Evolutionary conservation across 139 green algal species (phyloP).

Genomic region (Astrephomene gubernaculifera): DNA sequence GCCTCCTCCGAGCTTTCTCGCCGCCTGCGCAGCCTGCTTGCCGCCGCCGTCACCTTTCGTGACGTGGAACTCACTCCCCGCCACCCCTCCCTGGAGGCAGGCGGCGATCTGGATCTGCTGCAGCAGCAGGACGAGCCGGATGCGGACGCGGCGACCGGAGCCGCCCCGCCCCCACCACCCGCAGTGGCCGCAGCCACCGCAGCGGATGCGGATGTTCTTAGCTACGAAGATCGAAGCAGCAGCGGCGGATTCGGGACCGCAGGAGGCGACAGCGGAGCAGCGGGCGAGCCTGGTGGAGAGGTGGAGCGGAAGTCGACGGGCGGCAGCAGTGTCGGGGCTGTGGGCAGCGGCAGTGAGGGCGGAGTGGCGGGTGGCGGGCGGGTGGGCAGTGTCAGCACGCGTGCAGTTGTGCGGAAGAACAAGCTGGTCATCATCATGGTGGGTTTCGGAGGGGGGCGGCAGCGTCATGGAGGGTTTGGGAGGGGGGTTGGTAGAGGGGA

Average conservation of each 20-base stretch:
- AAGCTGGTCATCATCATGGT: slow-evolving; percentile 87
- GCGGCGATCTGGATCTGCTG: neutral
- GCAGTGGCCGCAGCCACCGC: too few species aligned
- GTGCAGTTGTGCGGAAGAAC: slow-evolving; percentile 54
- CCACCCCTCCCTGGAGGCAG: neutral
- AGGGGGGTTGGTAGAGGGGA: neutral
- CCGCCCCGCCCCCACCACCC: too few species aligned
- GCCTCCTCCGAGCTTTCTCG: neutral
- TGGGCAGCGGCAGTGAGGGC: neutral
- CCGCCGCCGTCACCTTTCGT: slow-evolving; percentile 22
- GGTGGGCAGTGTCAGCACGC: too few species aligned
- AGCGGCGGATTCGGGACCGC: too few species aligned
- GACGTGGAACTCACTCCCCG: slow-evolving; percentile 26
- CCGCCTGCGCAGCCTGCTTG: neutral
- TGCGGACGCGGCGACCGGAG: slow-evolving; percentile 12
- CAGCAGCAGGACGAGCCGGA: neutral
- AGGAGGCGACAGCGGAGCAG: too few species aligned
- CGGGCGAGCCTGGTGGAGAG: too few species aligned
- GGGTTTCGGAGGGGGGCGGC: too few species aligned
- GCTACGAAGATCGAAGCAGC: neutral
- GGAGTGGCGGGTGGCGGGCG: neutral
- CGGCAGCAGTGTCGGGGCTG: neutral
- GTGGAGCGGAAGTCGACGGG: neutral
- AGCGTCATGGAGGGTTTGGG: neutral
- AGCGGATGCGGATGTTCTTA: too few species aligned